Evolutionary conservation across 2,329 filamentous ascomycete species (phyloP).

Genomic region (Periconia sp.): DNA sequence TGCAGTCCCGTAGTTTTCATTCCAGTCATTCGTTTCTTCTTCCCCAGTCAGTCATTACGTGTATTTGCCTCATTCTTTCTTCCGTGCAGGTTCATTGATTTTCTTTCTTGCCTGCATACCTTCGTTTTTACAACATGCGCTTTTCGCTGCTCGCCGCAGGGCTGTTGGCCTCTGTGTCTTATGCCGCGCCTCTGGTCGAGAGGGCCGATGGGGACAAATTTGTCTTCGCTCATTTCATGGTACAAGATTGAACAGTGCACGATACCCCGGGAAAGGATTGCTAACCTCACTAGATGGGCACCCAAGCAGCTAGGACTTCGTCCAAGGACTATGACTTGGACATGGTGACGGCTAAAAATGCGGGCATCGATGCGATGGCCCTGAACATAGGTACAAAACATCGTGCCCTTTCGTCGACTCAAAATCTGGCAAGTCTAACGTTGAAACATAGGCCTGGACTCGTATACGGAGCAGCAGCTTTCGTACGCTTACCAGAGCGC

Average conservation of each 20-base stretch:
- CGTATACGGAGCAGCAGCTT: constrained; percentile 23
- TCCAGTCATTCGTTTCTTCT: constrained; percentile 5
- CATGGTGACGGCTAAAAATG: constrained; percentile 28
- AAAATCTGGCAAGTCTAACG: too few relatives aligned
- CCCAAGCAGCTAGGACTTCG: constrained; percentile 21
- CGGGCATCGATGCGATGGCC: constrained; percentile 37
- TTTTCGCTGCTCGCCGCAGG: constrained; percentile 16
- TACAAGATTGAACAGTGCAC: constrained; percentile 1
- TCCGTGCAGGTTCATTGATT: constrained; percentile 8
- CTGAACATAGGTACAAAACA: constrained; percentile 23
- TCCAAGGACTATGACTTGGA: constrained; percentile 29
- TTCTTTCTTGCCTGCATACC: constrained; percentile 9
- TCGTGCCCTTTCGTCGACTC: too few relatives aligned
- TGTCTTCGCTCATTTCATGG: constrained; percentile 34
- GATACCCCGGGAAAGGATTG: background rate
- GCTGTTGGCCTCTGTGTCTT: constrained; percentile 16
- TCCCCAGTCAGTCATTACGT: background rate
- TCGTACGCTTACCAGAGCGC: constrained; percentile 27
- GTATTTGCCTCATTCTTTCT: background rate
- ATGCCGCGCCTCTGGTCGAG: constrained; percentile 15
- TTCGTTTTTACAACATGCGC: constrained; percentile 4
- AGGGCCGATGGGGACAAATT: constrained; percentile 14
- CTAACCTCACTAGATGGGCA: constrained; percentile 26
- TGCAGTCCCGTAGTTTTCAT: background rate
- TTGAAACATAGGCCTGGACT: constrained; percentile 12